phyloP scores from a whole-genome alignment of 2,329 filamentous ascomycete species.

The Bipolaris bicolor region DNA sequence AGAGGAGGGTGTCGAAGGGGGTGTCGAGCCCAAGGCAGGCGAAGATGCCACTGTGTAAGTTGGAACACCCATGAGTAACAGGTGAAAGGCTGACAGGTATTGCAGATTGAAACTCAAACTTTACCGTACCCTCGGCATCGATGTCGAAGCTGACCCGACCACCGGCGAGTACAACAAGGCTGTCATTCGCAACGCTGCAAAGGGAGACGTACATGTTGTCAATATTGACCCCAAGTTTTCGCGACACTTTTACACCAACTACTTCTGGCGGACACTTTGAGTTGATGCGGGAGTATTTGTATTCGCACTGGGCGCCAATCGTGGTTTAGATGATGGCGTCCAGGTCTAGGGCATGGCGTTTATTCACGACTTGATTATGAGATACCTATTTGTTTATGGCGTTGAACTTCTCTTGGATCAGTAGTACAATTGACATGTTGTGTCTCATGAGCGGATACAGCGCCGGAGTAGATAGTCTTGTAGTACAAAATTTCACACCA shows the following conservation, averaged over 20 bases:
- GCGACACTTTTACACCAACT: slow-evolving; percentile 90
- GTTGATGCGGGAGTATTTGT: background rate
- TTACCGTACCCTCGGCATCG: slow-evolving; percentile 88
- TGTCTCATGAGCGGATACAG: no score
- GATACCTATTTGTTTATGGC: slow-evolving; percentile 16
- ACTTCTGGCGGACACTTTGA: slow-evolving; percentile 89
- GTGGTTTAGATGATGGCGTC: background rate
- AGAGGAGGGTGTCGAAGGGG: slow-evolving; percentile 82
- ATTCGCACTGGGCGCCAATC: background rate
- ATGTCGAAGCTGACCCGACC: slow-evolving; percentile 77
- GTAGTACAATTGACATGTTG: background rate
- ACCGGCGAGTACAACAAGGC: slow-evolving; percentile 84
- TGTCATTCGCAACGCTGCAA: slow-evolving; percentile 80
- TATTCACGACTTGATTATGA: slow-evolving; percentile 6
- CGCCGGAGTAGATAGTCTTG: no score
- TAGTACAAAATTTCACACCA: no score
- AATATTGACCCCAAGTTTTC: slow-evolving; percentile 94
- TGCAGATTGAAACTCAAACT: slow-evolving; percentile 81
- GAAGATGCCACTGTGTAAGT: slow-evolving; percentile 59
- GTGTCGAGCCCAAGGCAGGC: slow-evolving; percentile 57
- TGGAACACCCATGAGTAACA: no score
- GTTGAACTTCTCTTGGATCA: background rate
- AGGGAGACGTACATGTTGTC: slow-evolving; percentile 92
- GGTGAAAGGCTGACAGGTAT: background rate
- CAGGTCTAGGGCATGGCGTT: background rate